Base-by-base conservation (phyloP, 176 grass and related monocot genomes). In the Urochloa ruziziensis region DNA sequence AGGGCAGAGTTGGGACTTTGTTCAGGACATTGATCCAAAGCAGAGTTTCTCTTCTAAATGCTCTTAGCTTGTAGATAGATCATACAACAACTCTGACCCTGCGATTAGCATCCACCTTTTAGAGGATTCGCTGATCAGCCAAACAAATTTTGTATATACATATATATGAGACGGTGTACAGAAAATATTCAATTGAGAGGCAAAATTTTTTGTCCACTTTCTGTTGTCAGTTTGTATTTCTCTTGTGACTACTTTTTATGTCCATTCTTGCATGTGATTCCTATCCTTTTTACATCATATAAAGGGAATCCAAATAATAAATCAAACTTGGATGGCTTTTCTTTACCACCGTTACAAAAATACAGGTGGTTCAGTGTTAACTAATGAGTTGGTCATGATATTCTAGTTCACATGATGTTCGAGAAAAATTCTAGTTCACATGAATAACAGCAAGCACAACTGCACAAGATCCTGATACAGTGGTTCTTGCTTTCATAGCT, bases 1-100 rank as follows among this genome's bases (percentile, higher is more conserved):
- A 81, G 44, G 29, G 46, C 7, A n/a, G 69, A 83, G 47, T 63
- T 16, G 70, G 68, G 23, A 84, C 32, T 66, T 39, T 81, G 68
- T 91, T 81, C 77, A 80, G 44, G 63, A 83, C 8, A 39, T 52
- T 84, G 52, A 77, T 66, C 70, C 76, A 77, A 36, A 53, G 19
- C 47, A 76, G 52, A 62, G 85, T 84, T 29, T 70, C 89, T 36
- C 24, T 87, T 24, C 58, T 84, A 14, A 87, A 91, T 28, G 60
- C 68, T 34, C 71, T 79, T 23, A 82, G 65, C 72, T 82, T 53
- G 40, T 85, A 70, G 73, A 88, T 10, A 24, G 60, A 80, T 67
- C 13, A 49, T 3, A 32, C 0, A 78, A 3, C 10, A 65, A 65
- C 18, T 74, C 48, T 56, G 9, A 73, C 57, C 70, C 11, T 65